Evolutionary conservation across 331 rosid species (phyloP), one percentile per base, ranked within the genome.

Genomic region (Dryas integrifolia): DNA sequence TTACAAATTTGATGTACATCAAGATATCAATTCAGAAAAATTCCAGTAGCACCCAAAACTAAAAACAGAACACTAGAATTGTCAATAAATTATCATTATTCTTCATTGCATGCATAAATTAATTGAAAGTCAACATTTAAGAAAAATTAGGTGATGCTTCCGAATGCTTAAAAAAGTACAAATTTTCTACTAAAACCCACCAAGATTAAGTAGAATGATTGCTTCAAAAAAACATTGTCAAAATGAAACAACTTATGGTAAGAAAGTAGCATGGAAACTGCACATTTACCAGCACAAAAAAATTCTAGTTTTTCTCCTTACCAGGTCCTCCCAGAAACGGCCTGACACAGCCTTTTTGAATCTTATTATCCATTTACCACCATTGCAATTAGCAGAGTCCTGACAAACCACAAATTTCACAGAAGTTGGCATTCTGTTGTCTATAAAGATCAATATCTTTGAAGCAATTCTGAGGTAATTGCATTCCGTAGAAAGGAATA

Each of bases 241-340:
- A 39, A 39, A 61, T 24, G 8, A 67, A 60, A 18, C 69, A 67
- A 55, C 26, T 50, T 35, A 26, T 13, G 8, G 47, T 14, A 68
- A 11, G 18, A 59, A 63, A 48, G 41, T 55, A 48, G 45, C 69
- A 18, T 8, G 16, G 14, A 9, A n/a, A 59, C 53, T 5, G 2
- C 10, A 44, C 48, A 53, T 2, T 2, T n/a, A 39, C 4, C 0
- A 50, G 7, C 51, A 50, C 5, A 43, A 30, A 43, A 3, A 3
- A n/a, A 26, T 14, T 53, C 1, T 18, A 57, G 53, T 15, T 14
- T 9, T 51, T 58, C 13, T 38, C 81, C 92, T 84, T 81, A 94
- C 98, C 89, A 94, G 82, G 81, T 94, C 97, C 82, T 94, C 98
- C 96, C 98, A 94, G 61, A 89, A 94, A 64, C 97, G 97, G 57